Base-by-base conservation (phyloP, 1,284 basidiomycete species). In the Termitomyces sp. region DNA sequence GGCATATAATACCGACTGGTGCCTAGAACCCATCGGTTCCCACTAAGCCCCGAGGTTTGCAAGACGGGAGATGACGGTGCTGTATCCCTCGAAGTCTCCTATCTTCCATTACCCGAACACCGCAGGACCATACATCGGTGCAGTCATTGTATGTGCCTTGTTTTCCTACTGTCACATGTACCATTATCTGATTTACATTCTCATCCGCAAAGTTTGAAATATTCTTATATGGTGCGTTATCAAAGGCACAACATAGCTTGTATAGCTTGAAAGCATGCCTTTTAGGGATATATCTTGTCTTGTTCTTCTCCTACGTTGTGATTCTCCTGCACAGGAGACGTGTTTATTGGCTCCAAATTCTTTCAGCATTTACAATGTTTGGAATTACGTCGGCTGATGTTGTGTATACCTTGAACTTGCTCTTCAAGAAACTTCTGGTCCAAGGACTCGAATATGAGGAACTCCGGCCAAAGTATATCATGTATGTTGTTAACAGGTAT, bases 61-160 rank as follows among this genome's bases (percentile, higher is more conserved):
- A 34, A 42, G 19, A 24, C 8, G 30, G 31, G 50, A 21, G 10
- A 52, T 56, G 42, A 53, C 57, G 30, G 15, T 44, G 9, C 40
- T 57, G 40, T 56, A 57, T 10, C 52, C 55, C 5, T 41, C 45
- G 12, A 13, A 39, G 26, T 52, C 46, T 21, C 57, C 57, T 34
- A 39, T 53, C 17, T 42, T n/a, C 12, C 34, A 43, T 15, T 58
- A 44, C 43, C 65, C 66, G 9, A 51, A 54, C 19, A 64, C 46
- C 6, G 48, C 61, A 39, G 55, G 57, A 12, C 67, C 67, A 6
- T 67, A 67, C 44, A 50, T 67, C 21, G 67, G 61, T 9, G 67
- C 65, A 34, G 62, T 65, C 12, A 28, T 67, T 24, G 66, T 68
- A 40, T 15, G 64, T 62, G 8, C 24, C 39, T 50, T 42, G 34